Conservation (phyloP, 176 grass and related monocot species). For the Aegilops umbellulata region DNA sequence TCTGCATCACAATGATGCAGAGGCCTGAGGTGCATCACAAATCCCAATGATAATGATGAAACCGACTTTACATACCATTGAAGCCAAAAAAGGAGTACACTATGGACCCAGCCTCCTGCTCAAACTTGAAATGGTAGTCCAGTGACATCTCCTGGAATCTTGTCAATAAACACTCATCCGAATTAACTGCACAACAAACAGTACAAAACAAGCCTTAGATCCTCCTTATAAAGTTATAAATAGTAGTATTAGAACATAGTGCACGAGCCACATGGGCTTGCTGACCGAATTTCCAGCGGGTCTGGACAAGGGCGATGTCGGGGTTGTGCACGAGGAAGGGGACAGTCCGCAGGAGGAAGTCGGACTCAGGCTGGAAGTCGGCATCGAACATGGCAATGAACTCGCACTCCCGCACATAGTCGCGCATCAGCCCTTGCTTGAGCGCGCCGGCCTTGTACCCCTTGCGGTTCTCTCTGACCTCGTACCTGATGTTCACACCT, state of each 20-base stretch:
- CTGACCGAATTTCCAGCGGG: slow-evolving; percentile 91
- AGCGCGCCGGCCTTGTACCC: slow-evolving; percentile 95
- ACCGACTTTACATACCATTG: slow-evolving; percentile 43
- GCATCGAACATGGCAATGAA: slow-evolving; percentile 95
- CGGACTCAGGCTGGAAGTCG: slow-evolving; percentile 68
- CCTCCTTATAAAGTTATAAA: background rate
- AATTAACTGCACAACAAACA: slow-evolving; percentile 54
- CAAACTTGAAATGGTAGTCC: slow-evolving; percentile 95
- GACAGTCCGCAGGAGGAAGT: slow-evolving; percentile 69
- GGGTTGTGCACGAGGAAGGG: slow-evolving; percentile 89
- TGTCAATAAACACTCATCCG: slow-evolving; percentile 82
- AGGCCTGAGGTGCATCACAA: no score
- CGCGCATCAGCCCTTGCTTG: slow-evolving; percentile 68
- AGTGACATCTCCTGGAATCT: slow-evolving; percentile 95
- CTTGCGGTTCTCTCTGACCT: slow-evolving; percentile 72
- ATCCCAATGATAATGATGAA: no score
- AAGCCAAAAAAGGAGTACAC: slow-evolving; percentile 84
- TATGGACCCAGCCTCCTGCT: slow-evolving; percentile 84
- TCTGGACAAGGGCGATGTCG: slow-evolving; percentile 76
- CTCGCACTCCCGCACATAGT: slow-evolving; percentile 65
- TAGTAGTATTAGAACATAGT: no score
- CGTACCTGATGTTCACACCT: slow-evolving; percentile 77
- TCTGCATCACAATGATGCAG: no score
- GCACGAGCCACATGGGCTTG: no score
- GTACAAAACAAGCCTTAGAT: background rate